Percentiles rank a stretch among this genome's conserved stretches.
Evolutionary conservation across 805 yeast genomes (phyloP).

Genomic region (Lipomyces mesembrius): DNA sequence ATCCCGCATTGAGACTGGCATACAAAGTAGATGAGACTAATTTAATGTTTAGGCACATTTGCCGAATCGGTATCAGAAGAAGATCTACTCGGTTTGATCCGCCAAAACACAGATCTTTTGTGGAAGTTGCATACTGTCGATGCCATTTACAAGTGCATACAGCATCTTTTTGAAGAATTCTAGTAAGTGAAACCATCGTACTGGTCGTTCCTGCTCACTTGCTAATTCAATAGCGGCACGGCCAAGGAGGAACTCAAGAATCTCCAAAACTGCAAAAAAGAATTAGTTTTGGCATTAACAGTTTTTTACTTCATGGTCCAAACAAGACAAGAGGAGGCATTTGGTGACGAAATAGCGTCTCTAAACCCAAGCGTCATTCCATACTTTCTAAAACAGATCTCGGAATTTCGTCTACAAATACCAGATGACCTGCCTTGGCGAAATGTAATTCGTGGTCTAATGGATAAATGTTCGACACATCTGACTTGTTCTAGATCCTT

Average conservation of each 20-base stretch:
- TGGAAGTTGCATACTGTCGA: slow-evolving; percentile 8
- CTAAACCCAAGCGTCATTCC: slow-evolving; percentile 23
- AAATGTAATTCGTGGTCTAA: slow-evolving; percentile 11
- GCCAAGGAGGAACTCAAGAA: neutral
- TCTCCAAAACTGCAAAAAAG: neutral
- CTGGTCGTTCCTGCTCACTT: neutral
- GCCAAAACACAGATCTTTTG: slow-evolving; percentile 12
- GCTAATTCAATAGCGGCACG: neutral
- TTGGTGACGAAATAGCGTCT: slow-evolving; percentile 10
- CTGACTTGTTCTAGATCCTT: slow-evolving; percentile 13
- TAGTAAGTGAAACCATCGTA: slow-evolving; percentile 12
- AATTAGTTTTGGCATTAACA: slow-evolving; percentile 23
- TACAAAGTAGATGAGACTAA: neutral
- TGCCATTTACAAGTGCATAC: slow-evolving; percentile 17
- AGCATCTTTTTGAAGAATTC: slow-evolving; percentile 9
- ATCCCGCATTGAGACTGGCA: neutral
- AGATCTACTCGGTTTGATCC: slow-evolving; percentile 19
- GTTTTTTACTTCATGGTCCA: slow-evolving; percentile 25
- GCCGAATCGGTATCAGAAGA: slow-evolving; percentile 19
- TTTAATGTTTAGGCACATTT: slow-evolving; percentile 14
- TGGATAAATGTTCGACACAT: neutral
- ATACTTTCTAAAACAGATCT: slow-evolving; percentile 25
- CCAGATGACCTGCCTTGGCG: slow-evolving; percentile 30
- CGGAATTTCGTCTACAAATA: slow-evolving; percentile 13
- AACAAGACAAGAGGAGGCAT: slow-evolving; percentile 6